Conservation (phyloP, 208 protist species). For the Acanthamoeba polyphaga region DNA sequence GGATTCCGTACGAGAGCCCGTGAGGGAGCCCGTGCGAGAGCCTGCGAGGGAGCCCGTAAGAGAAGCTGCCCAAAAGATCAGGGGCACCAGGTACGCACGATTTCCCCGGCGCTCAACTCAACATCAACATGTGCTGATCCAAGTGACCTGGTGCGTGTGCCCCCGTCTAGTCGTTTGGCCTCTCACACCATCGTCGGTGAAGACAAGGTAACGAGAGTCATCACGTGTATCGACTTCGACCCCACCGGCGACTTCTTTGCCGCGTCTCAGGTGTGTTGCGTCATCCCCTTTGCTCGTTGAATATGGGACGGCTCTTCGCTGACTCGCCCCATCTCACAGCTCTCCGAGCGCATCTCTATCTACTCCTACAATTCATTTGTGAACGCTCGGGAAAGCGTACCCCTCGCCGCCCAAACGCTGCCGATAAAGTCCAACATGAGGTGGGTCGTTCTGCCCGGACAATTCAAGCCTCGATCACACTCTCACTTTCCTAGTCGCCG, state of each 20-base stretch:
- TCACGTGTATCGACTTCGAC: conserved; percentile 45
- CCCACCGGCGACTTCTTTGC: not conserved
- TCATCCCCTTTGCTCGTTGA: not conserved
- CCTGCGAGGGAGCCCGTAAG: not conserved
- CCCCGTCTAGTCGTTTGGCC: not conserved
- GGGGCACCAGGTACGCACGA: not conserved
- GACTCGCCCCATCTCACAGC: not conserved
- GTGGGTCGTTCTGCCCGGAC: not conserved
- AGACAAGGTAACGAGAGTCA: not conserved
- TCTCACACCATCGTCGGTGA: not conserved
- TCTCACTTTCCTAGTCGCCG: too few species aligned
- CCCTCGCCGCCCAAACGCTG: not conserved
- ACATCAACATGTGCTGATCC: not conserved
- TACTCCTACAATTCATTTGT: not conserved
- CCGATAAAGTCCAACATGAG: not conserved
- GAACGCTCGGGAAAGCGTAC: not conserved
- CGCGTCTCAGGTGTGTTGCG: not conserved
- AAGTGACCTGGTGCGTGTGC: not conserved
- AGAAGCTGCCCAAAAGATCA: not conserved
- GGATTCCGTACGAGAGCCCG: not conserved
- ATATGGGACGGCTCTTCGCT: not conserved
- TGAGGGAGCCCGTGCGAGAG: not conserved
- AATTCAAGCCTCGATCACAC: not conserved
- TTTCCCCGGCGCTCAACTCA: not conserved
- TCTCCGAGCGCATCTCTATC: conserved; percentile 23